Evolutionary conservation across 257 asterid genomes (phyloP), one percentile per base, ranked within the genome.

Genomic region (Phtheirospermum japonicum): DNA sequence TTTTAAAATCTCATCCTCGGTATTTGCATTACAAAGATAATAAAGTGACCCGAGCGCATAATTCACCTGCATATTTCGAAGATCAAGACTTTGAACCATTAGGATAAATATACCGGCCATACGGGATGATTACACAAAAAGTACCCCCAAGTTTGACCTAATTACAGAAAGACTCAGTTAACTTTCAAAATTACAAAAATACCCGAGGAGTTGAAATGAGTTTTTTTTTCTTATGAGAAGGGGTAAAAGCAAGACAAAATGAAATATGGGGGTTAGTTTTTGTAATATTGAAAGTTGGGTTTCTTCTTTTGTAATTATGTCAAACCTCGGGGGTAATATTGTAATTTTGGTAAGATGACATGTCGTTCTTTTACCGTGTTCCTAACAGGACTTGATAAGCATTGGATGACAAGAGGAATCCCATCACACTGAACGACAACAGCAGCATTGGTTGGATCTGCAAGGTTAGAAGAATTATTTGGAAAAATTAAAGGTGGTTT

Each of bases 341-440:
- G 28, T 23, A 23, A 23, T 23, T 23, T 3, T 23, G 28, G 28
- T 11, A n/a, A 36, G 60, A 65, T 12, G 57, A 9, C 30, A 37
- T 18, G 32, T 37, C 34, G 33, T 57, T 55, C 46, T 48, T 39
- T 80, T 86, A 92, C 97, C 82, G 95, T 92, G 85, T 80, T 89
- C 73, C 80, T 78, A 74, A 92, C 98, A 50, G 93, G 97, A 65
- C 97, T 92, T 19, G 97, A 92, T 69, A 92, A 77, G 75, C 99
- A 89, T 46, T 84, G 90, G 73, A 86, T 79, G 76, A 92, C 69
- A 30, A 85, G 90, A 61, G 99, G 91, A 69, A 89, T 73, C 50
- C 99, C 99, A 61, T 68, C 94, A 43, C 79, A 77, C 64, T 83
- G 87, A 74, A 75, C 59, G 68, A 86, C 62, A 58, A 86, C 88